Percentiles rank a stretch among this genome's conserved stretches.
Evolutionary conservation across 2,329 filamentous ascomycete species (phyloP).

Genomic region (Colletotrichum scovillei): DNA sequence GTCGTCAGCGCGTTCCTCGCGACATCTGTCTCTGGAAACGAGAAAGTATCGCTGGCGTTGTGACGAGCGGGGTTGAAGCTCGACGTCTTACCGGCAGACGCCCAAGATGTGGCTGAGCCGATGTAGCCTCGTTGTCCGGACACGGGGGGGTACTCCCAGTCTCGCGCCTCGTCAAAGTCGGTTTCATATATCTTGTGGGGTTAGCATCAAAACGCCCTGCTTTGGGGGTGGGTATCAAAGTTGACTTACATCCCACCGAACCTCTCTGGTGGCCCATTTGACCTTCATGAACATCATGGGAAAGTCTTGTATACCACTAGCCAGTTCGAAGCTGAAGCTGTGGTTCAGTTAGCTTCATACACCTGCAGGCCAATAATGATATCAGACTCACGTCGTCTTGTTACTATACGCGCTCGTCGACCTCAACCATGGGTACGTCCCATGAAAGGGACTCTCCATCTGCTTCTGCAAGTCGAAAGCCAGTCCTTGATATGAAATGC

Average conservation of each 20-base stretch:
- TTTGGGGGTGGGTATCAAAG: too few relatives aligned
- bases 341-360: not conserved
- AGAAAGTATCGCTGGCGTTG: constrained; percentile 50
- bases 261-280: constrained; percentile 38
- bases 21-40: constrained; percentile 47
- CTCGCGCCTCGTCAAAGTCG: constrained; percentile 50
- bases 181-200: too few relatives aligned
- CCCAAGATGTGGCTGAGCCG: constrained; percentile 51
- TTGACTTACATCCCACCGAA: constrained; percentile 38
- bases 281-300: constrained; percentile 36
- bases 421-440: constrained; percentile 29
- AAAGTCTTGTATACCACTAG: constrained; percentile 32
- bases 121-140: constrained; percentile 51
- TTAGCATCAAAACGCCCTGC: too few relatives aligned
- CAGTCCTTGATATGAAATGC: constrained; percentile 41
- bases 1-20: constrained; percentile 42
- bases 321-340: constrained; percentile 31
- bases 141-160: constrained; percentile 55
- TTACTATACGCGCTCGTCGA: constrained; percentile 13
- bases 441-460: constrained; percentile 30
- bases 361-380: rapidly evolving
- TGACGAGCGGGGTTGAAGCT: constrained; percentile 48
- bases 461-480: constrained; percentile 29
- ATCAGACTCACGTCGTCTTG: constrained; percentile 26
- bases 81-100: constrained; percentile 39